Evolutionary conservation across 768 basidiomycete species (phyloP).

Genomic region (Xerocomus brunneocitrinus): DNA sequence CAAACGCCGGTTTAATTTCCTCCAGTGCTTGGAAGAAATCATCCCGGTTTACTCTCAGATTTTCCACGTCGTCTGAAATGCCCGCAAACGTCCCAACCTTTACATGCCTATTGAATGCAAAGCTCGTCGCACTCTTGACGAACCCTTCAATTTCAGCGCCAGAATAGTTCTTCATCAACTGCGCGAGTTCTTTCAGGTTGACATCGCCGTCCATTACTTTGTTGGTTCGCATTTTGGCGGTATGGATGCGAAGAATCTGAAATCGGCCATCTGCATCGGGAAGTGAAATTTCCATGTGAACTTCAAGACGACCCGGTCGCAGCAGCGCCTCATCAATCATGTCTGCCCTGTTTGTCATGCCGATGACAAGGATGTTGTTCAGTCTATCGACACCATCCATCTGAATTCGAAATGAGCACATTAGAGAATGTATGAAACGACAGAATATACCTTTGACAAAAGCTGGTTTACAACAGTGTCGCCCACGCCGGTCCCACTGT

Average conservation of each 20-base stretch:
- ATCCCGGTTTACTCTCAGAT: slow-evolving; percentile 75
- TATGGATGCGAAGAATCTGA: slow-evolving; percentile 96
- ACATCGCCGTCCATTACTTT: slow-evolving; percentile 87
- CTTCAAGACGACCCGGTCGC: slow-evolving; percentile 96
- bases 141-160: slow-evolving; percentile 95
- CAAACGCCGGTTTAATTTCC: slow-evolving; percentile 94
- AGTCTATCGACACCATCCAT: slow-evolving; percentile 99
- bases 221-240: slow-evolving; percentile 88
- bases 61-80: slow-evolving; percentile 92
- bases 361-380: slow-evolving; percentile 98
- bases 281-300: slow-evolving; percentile 98
- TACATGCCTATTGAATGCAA: slow-evolving; percentile 95
- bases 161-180: slow-evolving; percentile 91
- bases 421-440: background rate
- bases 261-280: slow-evolving; percentile 89
- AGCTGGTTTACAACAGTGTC: slow-evolving; percentile 99
- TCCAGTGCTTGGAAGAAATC: slow-evolving; percentile 91
- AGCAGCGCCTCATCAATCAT: slow-evolving; percentile 99
- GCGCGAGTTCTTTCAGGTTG: slow-evolving; percentile 75
- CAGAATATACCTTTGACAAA: slow-evolving; percentile 74
- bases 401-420: slow-evolving; percentile 37
- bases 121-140: slow-evolving; percentile 97
- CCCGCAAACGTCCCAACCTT: slow-evolving; percentile 98
- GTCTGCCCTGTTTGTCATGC: slow-evolving; percentile 97
- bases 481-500: slow-evolving; percentile 92